Evolutionary conservation across 1,284 basidiomycete species (phyloP).

Genomic region (Sanghuangporus sanghuang): DNA sequence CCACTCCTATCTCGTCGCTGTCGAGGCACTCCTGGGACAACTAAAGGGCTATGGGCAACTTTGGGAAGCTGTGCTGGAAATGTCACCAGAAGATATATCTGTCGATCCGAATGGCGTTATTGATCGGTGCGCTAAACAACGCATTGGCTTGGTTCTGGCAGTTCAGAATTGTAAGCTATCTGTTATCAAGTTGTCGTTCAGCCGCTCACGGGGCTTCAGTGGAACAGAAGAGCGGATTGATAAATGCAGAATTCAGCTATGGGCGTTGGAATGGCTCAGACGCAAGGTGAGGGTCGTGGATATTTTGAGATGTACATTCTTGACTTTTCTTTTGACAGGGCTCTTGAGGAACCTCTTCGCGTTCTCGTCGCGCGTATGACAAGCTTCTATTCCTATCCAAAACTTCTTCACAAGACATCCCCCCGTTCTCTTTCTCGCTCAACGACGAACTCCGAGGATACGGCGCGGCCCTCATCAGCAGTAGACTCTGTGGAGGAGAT

Average conservation of each 20-base stretch:
- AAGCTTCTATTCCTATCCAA: constrained; percentile 24
- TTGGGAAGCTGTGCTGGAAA: constrained; percentile 37
- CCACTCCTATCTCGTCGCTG: constrained; percentile 38
- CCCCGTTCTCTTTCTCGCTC: constrained; percentile 13
- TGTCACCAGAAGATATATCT: constrained; percentile 30
- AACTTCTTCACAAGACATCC: constrained; percentile 14
- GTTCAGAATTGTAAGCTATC: constrained; percentile 21
- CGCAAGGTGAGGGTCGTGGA: constrained; percentile 25
- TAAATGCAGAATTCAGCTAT: constrained; percentile 49
- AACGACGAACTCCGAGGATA: constrained; percentile 12
- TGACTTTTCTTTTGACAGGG: constrained; percentile 19
- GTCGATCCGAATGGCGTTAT: constrained; percentile 26
- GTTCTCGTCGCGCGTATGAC: constrained; percentile 35
- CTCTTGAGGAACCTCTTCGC: constrained; percentile 38
- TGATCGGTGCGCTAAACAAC: constrained; percentile 26
- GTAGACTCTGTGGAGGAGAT: constrained; percentile 2
- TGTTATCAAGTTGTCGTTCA: constrained; percentile 21
- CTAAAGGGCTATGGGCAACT: constrained; percentile 34
- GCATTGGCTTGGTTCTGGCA: constrained; percentile 23
- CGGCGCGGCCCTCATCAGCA: neutral
- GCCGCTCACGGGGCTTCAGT: constrained; percentile 25
- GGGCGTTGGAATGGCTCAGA: constrained; percentile 52
- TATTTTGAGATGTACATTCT: neutral
- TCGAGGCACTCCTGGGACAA: constrained; percentile 25
- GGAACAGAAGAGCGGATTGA: constrained; percentile 37